These are phyloP conservation scores for Tarenaya hassleriana DNA, from an alignment of 345 rosid species.

Conservation along the genomic window DNA sequence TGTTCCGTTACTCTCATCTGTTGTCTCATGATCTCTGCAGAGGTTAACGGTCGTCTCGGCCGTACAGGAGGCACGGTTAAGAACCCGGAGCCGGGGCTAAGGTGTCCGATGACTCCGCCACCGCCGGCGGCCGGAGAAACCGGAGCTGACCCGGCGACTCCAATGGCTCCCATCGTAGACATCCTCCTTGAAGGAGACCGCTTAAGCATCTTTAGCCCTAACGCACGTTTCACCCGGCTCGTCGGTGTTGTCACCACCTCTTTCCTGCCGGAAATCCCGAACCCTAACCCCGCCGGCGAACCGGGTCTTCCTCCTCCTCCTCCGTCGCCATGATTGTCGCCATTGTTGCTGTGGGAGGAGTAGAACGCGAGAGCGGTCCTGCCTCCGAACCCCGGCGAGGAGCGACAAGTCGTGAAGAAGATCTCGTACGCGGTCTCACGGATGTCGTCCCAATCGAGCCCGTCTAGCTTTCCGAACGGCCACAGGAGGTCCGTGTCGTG, in stretches of 20 bases:
- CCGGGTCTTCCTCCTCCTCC: slow-evolving; percentile 30
- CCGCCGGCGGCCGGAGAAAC: slow-evolving; percentile 37
- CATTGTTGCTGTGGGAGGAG: slow-evolving; percentile 29
- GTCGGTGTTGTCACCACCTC: slow-evolving; percentile 71
- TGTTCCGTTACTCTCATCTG: slow-evolving; percentile 67
- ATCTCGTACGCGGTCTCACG: slow-evolving; percentile 86
- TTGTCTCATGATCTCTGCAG: slow-evolving; percentile 51
- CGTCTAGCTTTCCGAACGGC: slow-evolving; percentile 62
- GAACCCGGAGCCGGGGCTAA: slow-evolving; percentile 34
- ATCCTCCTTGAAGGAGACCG: slow-evolving; percentile 65
- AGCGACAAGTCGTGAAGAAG: slow-evolving; percentile 80
- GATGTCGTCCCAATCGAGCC: slow-evolving; percentile 54
- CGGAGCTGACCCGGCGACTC: slow-evolving; percentile 34
- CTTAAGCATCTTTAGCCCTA: slow-evolving; percentile 73
- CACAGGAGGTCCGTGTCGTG: slow-evolving; percentile 56
- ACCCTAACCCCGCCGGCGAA: slow-evolving; percentile 20
- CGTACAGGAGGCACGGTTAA: slow-evolving; percentile 34
- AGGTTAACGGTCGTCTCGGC: slow-evolving; percentile 40
- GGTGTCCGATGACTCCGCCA: slow-evolving; percentile 19
- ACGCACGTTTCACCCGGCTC: slow-evolving; percentile 64
- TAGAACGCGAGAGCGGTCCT: slow-evolving; percentile 58
- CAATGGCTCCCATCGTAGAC: slow-evolving; percentile 30
- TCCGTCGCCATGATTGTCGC: slow-evolving; percentile 32
- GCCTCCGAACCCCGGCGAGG: slow-evolving; percentile 82
- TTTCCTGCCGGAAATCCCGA: slow-evolving; percentile 48